Conservation (phyloP, 805 yeast genomes). For the Pichia heedii region DNA sequence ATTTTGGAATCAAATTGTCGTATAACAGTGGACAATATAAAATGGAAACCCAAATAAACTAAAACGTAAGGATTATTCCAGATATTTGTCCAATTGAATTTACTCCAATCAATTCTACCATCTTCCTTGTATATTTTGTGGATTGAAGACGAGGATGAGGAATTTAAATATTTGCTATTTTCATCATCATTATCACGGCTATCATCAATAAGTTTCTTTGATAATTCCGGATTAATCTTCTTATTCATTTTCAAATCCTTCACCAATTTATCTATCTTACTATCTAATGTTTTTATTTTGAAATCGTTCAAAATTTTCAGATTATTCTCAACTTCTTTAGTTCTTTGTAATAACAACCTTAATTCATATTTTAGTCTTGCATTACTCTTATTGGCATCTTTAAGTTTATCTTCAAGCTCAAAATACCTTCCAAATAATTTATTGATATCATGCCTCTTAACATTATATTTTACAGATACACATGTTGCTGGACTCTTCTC, state of each 20-base stretch:
- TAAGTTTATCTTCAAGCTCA: slow-evolving; percentile 30
- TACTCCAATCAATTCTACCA: slow-evolving; percentile 7
- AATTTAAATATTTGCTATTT: no score
- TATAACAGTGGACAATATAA: slow-evolving; percentile 11
- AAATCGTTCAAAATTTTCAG: slow-evolving; percentile 27
- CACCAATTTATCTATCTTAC: slow-evolving; percentile 9
- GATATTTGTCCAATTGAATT: slow-evolving; percentile 7
- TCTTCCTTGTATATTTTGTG: slow-evolving; percentile 3
- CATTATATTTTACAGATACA: not conserved
- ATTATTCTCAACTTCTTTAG: slow-evolving; percentile 60
- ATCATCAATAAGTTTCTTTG: not conserved
- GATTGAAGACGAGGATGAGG: not conserved
- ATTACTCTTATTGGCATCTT: slow-evolving; percentile 45
- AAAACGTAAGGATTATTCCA: slow-evolving; percentile 17
- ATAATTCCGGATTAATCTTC: not conserved
- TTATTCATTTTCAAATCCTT: not conserved
- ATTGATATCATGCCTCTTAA: slow-evolving; percentile 4
- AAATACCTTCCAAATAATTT: slow-evolving; percentile 17
- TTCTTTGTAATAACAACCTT: slow-evolving; percentile 46
- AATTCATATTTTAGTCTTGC: slow-evolving; percentile 61
- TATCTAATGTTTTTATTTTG: slow-evolving; percentile 26
- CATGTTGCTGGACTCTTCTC: slow-evolving; percentile 2
- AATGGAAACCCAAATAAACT: slow-evolving; percentile 15
- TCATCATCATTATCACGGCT: not conserved
- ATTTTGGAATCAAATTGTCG: slow-evolving; percentile 13